These are phyloP conservation scores for Sarocladium strictum DNA, from an alignment of 2,329 filamentous ascomycete species.

Conservation along the genomic window DNA sequence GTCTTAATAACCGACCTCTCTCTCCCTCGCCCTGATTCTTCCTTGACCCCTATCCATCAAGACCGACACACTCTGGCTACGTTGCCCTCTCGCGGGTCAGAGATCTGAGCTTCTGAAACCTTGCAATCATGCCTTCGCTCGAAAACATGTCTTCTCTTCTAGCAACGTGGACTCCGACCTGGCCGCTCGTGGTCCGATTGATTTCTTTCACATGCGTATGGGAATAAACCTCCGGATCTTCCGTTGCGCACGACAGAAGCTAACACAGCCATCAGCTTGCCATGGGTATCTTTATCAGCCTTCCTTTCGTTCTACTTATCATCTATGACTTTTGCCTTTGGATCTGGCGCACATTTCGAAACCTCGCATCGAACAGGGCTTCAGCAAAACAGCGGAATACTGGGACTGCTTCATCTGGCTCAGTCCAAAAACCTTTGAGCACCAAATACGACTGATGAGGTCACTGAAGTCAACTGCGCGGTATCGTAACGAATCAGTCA, in stretches of 20 bases:
- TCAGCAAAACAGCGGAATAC: neutral
- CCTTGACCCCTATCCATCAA: neutral
- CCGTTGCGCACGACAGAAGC: neutral
- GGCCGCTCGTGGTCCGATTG: constrained; percentile 26
- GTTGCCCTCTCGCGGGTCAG: neutral
- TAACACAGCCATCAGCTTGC: constrained; percentile 27
- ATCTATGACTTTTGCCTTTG: constrained; percentile 46
- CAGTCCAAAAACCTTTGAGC: constrained; percentile 3
- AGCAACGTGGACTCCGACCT: constrained; percentile 21
- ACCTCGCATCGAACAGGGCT: neutral
- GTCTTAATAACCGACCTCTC: neutral
- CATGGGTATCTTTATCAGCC: constrained; percentile 38
- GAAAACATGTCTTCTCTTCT: constrained; percentile 20
- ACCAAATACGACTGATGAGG: neutral
- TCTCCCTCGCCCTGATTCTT: neutral
- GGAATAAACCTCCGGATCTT: neutral
- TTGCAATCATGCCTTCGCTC: neutral
- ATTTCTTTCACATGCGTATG: constrained; percentile 33
- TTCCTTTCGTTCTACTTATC: constrained; percentile 42
- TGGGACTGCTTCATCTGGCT: neutral
- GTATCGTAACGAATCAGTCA: neutral
- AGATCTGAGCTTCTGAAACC: neutral
- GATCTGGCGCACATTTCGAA: constrained; percentile 36
- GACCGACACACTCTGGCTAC: neutral
- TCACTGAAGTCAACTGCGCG: neutral